These are phyloP conservation scores for Tieghemiomyces parasiticus DNA, from an alignment of 192 early-diverging fungal genomes.

Conservation along the genomic window DNA sequence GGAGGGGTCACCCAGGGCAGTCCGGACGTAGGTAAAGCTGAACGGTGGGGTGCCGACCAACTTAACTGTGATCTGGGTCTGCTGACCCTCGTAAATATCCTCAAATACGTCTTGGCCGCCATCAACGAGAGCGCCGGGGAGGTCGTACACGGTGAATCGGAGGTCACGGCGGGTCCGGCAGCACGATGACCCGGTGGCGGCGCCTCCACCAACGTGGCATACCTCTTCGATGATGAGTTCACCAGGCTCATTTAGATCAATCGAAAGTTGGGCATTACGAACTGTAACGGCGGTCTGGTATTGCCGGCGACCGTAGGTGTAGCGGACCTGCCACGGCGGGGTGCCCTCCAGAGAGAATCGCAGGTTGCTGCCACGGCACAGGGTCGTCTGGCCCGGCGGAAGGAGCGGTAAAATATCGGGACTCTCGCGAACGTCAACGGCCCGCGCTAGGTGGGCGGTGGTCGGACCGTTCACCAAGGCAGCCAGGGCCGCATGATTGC, in stretches of 20 bases:
- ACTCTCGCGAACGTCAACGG: slow-evolving; percentile 11
- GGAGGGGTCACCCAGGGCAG: slow-evolving; percentile 14
- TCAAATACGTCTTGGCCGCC: slow-evolving; percentile 45
- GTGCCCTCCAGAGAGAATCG: slow-evolving; percentile 48
- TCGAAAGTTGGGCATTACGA: too few relatives aligned
- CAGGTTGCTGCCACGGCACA: slow-evolving; percentile 54
- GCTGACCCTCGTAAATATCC: slow-evolving; percentile 43
- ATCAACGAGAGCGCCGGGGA: slow-evolving; percentile 46
- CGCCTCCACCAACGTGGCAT: too few relatives aligned
- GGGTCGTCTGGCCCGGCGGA: slow-evolving; percentile 12
- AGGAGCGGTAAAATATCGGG: slow-evolving; percentile 31
- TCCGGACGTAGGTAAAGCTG: slow-evolving; percentile 45
- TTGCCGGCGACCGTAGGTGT: slow-evolving; percentile 25
- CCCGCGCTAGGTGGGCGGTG: background rate
- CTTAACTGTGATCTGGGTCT: slow-evolving; percentile 36
- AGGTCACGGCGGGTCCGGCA: slow-evolving; percentile 37
- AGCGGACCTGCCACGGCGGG: slow-evolving; percentile 42
- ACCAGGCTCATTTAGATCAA: too few relatives aligned
- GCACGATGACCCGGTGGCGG: slow-evolving; percentile 36
- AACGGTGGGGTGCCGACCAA: slow-evolving; percentile 51
- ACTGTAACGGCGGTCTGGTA: too few relatives aligned
- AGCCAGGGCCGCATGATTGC: background rate
- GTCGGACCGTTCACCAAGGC: background rate
- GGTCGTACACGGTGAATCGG: slow-evolving; percentile 26
- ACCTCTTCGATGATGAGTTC: too few relatives aligned